phyloP scores from a whole-genome alignment of 2,329 filamentous ascomycete species.

The Aureobasidium sp. region DNA sequence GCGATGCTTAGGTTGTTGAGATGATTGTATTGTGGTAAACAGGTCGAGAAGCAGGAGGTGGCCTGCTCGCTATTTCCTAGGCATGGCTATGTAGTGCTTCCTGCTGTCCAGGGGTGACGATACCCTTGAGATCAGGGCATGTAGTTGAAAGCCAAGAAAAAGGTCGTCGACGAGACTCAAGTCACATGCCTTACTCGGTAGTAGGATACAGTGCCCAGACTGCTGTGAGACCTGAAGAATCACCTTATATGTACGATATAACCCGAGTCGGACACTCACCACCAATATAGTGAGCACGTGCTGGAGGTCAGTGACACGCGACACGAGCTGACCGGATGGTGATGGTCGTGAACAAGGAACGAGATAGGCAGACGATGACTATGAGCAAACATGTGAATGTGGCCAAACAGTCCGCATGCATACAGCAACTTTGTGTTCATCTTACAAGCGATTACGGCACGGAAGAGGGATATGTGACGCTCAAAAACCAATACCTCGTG shows the following conservation, averaged over 20 bases:
- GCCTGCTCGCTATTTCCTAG: background rate
- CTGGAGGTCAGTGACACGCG: background rate
- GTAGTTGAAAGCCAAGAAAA: background rate
- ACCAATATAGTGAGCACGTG: background rate
- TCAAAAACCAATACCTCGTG: background rate
- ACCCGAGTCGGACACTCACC: background rate
- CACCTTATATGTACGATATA: background rate
- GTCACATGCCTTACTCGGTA: background rate
- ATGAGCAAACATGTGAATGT: background rate
- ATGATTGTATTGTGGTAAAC: background rate
- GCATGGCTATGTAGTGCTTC: background rate
- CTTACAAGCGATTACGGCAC: background rate
- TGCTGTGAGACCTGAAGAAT: background rate
- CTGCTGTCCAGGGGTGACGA: background rate
- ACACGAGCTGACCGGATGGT: background rate
- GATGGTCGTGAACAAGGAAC: background rate
- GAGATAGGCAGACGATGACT: background rate
- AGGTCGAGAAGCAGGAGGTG: background rate
- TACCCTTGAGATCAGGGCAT: background rate
- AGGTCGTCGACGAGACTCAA: background rate
- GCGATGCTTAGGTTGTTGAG: background rate
- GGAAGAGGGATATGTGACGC: background rate
- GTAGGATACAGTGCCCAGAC: background rate
- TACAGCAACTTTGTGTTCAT: background rate
- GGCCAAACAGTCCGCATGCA: slow-evolving; percentile 5